Evolutionary conservation across 148 eudicot species (phyloP).

Genomic region (Silene conica): DNA sequence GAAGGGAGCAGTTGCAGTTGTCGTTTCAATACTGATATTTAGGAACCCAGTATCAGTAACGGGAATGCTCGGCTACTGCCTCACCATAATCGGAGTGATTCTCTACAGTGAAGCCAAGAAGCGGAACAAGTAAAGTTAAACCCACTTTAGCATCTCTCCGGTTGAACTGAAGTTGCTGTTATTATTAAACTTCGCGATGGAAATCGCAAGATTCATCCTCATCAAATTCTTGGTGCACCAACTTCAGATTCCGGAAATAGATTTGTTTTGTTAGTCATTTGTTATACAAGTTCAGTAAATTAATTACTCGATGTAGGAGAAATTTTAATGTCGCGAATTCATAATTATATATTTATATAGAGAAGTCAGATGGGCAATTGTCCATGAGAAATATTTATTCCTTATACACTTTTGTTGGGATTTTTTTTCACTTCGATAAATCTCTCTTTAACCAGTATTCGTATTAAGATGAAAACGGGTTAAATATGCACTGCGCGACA

Average conservation of each 20-base stretch:
- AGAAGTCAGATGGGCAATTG: constrained; percentile 6
- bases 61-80: constrained; percentile 63
- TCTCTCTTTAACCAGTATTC: too few relatives aligned
- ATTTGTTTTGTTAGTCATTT: not conserved
- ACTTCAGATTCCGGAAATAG: not conserved
- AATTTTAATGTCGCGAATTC: not conserved
- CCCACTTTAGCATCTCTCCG: not conserved
- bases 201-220: not conserved
- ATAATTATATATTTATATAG: constrained; percentile 9
- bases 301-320: not conserved
- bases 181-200: not conserved
- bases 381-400: constrained; percentile 5
- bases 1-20: constrained; percentile 72
- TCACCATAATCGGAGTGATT: constrained; percentile 58
- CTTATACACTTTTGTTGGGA: too few relatives aligned
- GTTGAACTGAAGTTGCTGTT: constrained; percentile 1
- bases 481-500: too few relatives aligned
- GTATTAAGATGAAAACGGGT: too few relatives aligned
- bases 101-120: constrained; percentile 70
- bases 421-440: too few relatives aligned
- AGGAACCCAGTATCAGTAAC: constrained; percentile 68
- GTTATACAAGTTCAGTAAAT: not conserved
- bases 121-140: constrained; percentile 34
- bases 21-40: constrained; percentile 62
- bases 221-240: not conserved